Conservation (phyloP, 2,329 filamentous ascomycete species). For the Cladorrhinum sp. region DNA sequence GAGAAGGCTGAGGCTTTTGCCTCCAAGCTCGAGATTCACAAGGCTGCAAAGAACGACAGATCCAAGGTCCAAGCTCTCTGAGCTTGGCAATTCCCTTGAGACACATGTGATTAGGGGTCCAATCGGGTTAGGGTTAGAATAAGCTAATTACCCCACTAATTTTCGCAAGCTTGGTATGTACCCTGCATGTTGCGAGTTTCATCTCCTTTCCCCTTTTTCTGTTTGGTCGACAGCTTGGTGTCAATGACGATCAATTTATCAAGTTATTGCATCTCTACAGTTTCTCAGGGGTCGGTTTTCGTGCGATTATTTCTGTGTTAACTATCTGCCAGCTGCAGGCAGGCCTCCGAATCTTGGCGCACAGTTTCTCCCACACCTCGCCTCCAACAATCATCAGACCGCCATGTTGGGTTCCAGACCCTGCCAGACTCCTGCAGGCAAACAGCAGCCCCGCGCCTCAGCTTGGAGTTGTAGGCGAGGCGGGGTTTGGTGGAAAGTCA, state of each 20-base stretch:
- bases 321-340: no score
- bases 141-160: neutral
- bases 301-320: no score
- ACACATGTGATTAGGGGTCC: neutral
- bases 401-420: neutral
- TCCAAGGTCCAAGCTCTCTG: no score
- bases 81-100: neutral
- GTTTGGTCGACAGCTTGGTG: neutral
- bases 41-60: neutral
- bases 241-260: neutral
- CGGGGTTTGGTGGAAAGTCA: no score
- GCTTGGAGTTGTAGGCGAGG: neutral
- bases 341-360: no score
- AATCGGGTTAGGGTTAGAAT: neutral
- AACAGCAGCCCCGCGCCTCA: no score
- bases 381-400: neutral
- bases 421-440: no score
- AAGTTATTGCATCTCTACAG: neutral
- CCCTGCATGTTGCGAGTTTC: neutral
- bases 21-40: neutral
- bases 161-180: neutral
- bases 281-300: no score
- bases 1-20: constrained; percentile 8
- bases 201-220: neutral
- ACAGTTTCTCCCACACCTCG: no score